Percentiles rank a stretch among this genome's conserved stretches.
Evolutionary conservation across 169 alveolate species (phyloP).

Genomic region (Eimeria necatrix): DNA sequence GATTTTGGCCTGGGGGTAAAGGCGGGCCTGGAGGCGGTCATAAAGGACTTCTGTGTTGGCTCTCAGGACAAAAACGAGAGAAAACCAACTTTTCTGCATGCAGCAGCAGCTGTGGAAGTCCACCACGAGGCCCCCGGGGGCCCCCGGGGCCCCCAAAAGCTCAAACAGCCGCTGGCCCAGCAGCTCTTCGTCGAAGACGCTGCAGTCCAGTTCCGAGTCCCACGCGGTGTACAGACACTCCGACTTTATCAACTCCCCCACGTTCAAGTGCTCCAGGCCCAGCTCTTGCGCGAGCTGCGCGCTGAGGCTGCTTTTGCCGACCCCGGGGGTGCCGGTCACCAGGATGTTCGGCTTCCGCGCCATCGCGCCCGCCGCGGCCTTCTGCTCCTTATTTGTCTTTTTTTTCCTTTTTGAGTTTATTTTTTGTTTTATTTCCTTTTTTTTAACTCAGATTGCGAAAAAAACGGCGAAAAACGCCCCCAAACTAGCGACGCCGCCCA

Average conservation of each 20-base stretch:
- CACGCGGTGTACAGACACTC: slow-evolving; percentile 48
- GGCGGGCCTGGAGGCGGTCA: slow-evolving; percentile 64
- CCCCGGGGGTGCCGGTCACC: slow-evolving; percentile 82
- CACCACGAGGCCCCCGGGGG: slow-evolving; percentile 30
- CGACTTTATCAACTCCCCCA: slow-evolving; percentile 30
- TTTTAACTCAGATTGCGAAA: too few relatives aligned
- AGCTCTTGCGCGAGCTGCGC: slow-evolving; percentile 57
- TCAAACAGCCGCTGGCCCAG: slow-evolving; percentile 53
- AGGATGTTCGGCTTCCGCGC: slow-evolving; percentile 73
- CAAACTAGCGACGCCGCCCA: too few relatives aligned
- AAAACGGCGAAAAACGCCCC: too few relatives aligned
- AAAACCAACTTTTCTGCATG: slow-evolving; percentile 36
- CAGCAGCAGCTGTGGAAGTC: slow-evolving; percentile 79
- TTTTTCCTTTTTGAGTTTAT: too few relatives aligned
- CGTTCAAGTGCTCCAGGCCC: slow-evolving; percentile 66
- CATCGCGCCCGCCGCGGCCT: too few relatives aligned
- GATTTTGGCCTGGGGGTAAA: slow-evolving; percentile 62
- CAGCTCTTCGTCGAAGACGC: slow-evolving; percentile 73
- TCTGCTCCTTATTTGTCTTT: too few relatives aligned
- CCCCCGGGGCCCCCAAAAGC: not conserved
- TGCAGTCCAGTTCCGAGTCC: slow-evolving; percentile 70
- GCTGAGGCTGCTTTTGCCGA: slow-evolving; percentile 71
- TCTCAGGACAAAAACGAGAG: slow-evolving; percentile 72
- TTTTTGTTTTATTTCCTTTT: too few relatives aligned
- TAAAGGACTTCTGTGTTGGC: slow-evolving; percentile 48